Percentiles rank a stretch among this genome's conserved stretches.
Evolutionary conservation across 108 stramenopile genomes (phyloP).

Genomic region (Pseudonitzschia multiseries): DNA sequence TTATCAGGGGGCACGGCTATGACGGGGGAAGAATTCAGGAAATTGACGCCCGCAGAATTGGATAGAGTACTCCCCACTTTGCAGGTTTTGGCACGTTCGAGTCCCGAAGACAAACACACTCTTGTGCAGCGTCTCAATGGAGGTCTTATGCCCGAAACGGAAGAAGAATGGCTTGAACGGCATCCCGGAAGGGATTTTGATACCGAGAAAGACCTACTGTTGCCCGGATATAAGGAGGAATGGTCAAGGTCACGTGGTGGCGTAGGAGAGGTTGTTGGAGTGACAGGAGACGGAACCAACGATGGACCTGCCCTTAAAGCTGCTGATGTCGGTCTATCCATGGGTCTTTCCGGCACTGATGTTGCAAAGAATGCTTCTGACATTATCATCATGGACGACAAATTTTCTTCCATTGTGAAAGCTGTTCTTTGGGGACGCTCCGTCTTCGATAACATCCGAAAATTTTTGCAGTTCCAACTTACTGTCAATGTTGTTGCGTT

Average conservation of each 20-base stretch:
- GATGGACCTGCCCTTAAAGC: constrained; percentile 96
- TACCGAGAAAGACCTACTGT: constrained; percentile 53
- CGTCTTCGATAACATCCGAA: constrained; percentile 98
- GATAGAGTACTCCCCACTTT: constrained; percentile 77
- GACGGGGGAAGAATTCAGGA: constrained; percentile 78
- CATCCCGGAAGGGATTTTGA: constrained; percentile 62
- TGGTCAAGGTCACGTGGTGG: constrained; percentile 56
- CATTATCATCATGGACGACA: constrained; percentile 98
- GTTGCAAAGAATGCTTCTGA: constrained; percentile 98
- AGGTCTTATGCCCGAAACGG: constrained; percentile 64
- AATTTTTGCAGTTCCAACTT: constrained; percentile 97
- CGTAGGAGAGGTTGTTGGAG: constrained; percentile 91
- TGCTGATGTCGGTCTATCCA: constrained; percentile 95
- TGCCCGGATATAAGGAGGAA: constrained; percentile 74
- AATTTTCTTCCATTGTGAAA: constrained; percentile 98
- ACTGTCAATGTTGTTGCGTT: constrained; percentile 98
- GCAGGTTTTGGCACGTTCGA: constrained; percentile 91
- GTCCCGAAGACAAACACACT: constrained; percentile 94
- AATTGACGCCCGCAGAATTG: constrained; percentile 67
- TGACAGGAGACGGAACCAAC: constrained; percentile 98
- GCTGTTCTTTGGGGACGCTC: constrained; percentile 98
- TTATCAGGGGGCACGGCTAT: constrained; percentile 65
- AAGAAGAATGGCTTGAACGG: constrained; percentile 57
- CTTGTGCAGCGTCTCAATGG: constrained; percentile 90
- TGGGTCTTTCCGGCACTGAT: constrained; percentile 98